Evolutionary conservation across 176 grass and related monocot genomes (phyloP).

Genomic region (Neostapfia colusana): DNA sequence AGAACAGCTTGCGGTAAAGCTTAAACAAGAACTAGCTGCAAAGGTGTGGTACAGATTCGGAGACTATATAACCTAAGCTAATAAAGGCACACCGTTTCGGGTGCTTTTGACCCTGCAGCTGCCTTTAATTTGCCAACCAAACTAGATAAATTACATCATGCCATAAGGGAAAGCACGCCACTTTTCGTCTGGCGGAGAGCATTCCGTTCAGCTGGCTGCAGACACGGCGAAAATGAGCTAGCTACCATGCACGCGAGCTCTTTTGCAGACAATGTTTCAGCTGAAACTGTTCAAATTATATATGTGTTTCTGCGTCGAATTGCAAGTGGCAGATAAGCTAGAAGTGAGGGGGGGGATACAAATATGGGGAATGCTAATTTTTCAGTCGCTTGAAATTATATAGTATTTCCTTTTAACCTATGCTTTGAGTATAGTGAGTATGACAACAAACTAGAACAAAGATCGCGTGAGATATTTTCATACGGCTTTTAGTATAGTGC

Average conservation of each 20-base stretch:
- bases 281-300: background rate
- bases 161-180: background rate
- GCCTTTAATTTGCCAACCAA: conserved; percentile 28
- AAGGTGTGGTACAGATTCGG: conserved; percentile 35
- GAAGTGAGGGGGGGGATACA: no score
- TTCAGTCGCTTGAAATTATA: no score
- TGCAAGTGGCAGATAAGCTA: background rate
- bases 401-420: no score
- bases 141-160: conserved; percentile 6
- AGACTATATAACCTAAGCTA: conserved; percentile 28
- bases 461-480: background rate
- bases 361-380: no score
- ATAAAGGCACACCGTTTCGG: conserved; percentile 6
- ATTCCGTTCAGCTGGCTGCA: background rate
- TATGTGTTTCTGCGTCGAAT: background rate
- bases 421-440: background rate
- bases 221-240: background rate
- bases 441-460: background rate
- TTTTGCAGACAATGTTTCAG: no score
- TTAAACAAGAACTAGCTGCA: conserved; percentile 38
- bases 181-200: background rate
- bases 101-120: conserved; percentile 24
- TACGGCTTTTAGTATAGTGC: conserved; percentile 29
- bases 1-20: conserved; percentile 51
- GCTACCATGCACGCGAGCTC: background rate